These are phyloP conservation scores for Quercus cerris DNA, from an alignment of 306 rosid genomes.

Conservation along the genomic window DNA sequence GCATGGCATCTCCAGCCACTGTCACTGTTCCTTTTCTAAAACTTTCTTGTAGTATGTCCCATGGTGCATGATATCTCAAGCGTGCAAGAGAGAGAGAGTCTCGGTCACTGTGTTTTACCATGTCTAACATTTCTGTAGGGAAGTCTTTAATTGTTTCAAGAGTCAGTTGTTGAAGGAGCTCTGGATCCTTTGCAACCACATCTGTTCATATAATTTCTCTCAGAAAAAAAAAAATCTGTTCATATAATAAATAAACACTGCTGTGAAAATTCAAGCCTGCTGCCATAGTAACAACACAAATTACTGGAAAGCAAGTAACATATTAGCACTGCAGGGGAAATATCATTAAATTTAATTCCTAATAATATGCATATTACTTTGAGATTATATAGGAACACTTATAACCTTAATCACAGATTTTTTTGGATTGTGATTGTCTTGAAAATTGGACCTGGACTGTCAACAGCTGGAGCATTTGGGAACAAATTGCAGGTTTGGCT, in stretches of 20 bases:
- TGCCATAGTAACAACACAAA: neutral
- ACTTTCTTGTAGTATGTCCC: slow-evolving; percentile 3
- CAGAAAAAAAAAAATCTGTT: neutral
- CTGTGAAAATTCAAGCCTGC: neutral
- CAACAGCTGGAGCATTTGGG: too few species aligned
- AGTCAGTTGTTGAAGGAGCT: slow-evolving; percentile 5
- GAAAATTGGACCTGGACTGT: too few species aligned
- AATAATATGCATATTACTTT: too few species aligned
- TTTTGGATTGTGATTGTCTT: too few species aligned
- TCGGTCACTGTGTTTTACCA: slow-evolving; percentile 21
- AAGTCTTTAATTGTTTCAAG: neutral
- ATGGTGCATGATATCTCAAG: slow-evolving; percentile 13
- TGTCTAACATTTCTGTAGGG: slow-evolving; percentile 14
- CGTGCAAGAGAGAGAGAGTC: slow-evolving; percentile 5
- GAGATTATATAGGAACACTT: too few species aligned
- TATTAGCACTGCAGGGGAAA: neutral
- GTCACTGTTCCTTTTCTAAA: slow-evolving; percentile 13
- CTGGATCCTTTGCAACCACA: slow-evolving; percentile 10
- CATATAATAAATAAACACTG: neutral
- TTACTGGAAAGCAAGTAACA: neutral
- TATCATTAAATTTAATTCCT: too few species aligned
- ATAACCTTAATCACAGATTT: too few species aligned
- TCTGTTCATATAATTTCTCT: neutral
- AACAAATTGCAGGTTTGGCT: too few species aligned
- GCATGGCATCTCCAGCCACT: slow-evolving; percentile 39